phyloP scores from a whole-genome alignment of 169 alveolate genomes.

The Eimeria maxima region DNA sequence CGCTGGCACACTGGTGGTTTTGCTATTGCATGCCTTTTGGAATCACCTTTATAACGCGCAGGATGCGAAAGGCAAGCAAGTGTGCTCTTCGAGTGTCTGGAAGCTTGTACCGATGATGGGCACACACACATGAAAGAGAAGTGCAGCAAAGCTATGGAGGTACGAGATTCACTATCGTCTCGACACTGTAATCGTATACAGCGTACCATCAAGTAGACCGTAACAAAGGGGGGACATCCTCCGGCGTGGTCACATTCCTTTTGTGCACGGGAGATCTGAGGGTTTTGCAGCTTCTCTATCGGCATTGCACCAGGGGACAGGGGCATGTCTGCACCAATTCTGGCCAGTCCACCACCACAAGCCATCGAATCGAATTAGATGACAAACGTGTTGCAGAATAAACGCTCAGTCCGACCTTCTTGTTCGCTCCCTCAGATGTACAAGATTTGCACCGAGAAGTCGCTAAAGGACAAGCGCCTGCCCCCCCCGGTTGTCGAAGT shows the following conservation, averaged over 20 bases:
- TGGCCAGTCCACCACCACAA: not conserved
- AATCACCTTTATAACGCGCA: not conserved
- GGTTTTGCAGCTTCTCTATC: not conserved
- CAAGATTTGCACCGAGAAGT: constrained; percentile 42
- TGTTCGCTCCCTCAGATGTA: not conserved
- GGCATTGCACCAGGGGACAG: not conserved
- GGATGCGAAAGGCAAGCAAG: constrained; percentile 53
- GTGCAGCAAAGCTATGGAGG: constrained; percentile 49
- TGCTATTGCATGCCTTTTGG: not conserved
- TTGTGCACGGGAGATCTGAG: too few species aligned
- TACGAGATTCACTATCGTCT: not conserved
- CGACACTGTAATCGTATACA: not conserved
- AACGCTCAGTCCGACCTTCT: not conserved
- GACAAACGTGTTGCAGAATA: not conserved
- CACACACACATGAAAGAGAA: not conserved
- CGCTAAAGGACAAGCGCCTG: constrained; percentile 29
- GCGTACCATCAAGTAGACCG: not conserved
- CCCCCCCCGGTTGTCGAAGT: constrained; percentile 33
- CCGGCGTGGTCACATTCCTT: not conserved
- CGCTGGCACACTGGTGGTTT: not conserved
- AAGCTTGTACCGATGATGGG: constrained; percentile 24
- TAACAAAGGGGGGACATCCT: not conserved
- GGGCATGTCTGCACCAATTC: not conserved
- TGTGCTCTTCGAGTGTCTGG: constrained; percentile 19
- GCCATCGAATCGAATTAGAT: not conserved